phyloP scores from a whole-genome alignment of 345 rosid species.

The Melaleuca quinquenervia region DNA sequence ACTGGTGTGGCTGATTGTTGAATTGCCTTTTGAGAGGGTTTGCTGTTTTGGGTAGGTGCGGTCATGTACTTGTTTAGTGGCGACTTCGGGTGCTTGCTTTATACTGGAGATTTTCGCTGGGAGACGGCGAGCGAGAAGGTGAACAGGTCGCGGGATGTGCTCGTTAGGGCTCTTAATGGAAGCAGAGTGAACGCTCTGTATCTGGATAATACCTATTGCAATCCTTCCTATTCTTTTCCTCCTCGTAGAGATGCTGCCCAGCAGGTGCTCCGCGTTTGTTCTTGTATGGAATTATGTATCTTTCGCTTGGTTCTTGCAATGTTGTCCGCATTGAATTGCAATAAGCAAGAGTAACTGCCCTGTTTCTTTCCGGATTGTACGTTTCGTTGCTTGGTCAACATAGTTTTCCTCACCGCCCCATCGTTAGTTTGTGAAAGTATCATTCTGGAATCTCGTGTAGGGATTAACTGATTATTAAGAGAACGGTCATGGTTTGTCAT shows the following conservation, averaged over 20 bases:
- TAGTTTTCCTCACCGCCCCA: neutral
- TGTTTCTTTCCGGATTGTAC: neutral
- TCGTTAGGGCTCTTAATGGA: constrained; percentile 31
- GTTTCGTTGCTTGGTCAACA: neutral
- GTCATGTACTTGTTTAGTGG: constrained; percentile 77
- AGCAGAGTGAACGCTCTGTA: constrained; percentile 36
- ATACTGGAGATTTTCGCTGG: constrained; percentile 79
- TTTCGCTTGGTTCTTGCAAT: neutral
- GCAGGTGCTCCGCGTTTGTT: constrained; percentile 22
- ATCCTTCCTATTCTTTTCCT: constrained; percentile 55
- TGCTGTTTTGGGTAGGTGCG: constrained; percentile 25
- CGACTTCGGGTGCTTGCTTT: constrained; percentile 59
- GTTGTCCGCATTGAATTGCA: neutral
- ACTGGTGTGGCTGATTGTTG: neutral
- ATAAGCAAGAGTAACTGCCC: neutral
- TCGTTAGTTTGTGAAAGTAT: neutral
- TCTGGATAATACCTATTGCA: constrained; percentile 74
- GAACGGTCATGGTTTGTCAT: neutral
- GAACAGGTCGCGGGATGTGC: constrained; percentile 17
- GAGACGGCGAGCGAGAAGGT: constrained; percentile 20
- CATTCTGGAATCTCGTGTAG: neutral
- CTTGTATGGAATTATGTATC: neutral
- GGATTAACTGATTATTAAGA: neutral
- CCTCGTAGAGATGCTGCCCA: constrained; percentile 41
- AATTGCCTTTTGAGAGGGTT: neutral